These are phyloP conservation scores for Passiflora organensis DNA, from an alignment of 345 rosid species.

Conservation along the genomic window DNA sequence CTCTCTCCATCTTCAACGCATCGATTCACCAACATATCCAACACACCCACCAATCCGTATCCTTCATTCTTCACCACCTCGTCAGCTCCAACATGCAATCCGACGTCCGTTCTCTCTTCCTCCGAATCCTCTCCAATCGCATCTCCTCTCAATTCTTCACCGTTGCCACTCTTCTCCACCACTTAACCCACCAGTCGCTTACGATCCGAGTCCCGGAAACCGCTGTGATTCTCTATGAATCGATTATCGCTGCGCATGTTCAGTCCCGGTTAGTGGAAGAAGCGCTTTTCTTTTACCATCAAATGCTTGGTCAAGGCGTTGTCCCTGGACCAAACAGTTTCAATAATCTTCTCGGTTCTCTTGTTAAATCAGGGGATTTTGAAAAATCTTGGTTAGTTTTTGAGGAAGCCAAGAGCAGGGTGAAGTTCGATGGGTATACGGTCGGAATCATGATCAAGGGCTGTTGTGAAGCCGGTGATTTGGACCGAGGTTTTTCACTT, in stretches of 20 bases:
- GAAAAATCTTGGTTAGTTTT: constrained; percentile 44
- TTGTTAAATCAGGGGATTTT: constrained; percentile 35
- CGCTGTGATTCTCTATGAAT: constrained; percentile 34
- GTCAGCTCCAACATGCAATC: constrained; percentile 32
- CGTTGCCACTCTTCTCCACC: constrained; percentile 35
- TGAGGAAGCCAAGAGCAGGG: constrained; percentile 25
- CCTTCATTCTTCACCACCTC: constrained; percentile 37
- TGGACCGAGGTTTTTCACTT: constrained; percentile 40
- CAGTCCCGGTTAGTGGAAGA: constrained; percentile 34
- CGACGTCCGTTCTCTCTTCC: constrained; percentile 46
- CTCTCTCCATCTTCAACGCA: constrained; percentile 41
- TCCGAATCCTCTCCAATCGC: constrained; percentile 41
- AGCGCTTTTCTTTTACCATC: constrained; percentile 41
- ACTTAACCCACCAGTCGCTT: constrained; percentile 27
- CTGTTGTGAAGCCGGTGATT: constrained; percentile 54
- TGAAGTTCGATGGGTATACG: constrained; percentile 49
- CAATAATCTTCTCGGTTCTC: constrained; percentile 39
- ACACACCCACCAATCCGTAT: constrained; percentile 48
- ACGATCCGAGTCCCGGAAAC: constrained; percentile 5
- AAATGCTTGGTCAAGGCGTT: constrained; percentile 46
- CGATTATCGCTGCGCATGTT: constrained; percentile 43
- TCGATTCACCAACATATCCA: constrained; percentile 30
- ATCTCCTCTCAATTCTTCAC: constrained; percentile 44
- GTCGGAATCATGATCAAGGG: constrained; percentile 71
- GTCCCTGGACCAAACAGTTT: constrained; percentile 36